These are phyloP conservation scores for Pseudonectria foliicola DNA, from an alignment of 2,329 filamentous ascomycete species.

Conservation along the genomic window DNA sequence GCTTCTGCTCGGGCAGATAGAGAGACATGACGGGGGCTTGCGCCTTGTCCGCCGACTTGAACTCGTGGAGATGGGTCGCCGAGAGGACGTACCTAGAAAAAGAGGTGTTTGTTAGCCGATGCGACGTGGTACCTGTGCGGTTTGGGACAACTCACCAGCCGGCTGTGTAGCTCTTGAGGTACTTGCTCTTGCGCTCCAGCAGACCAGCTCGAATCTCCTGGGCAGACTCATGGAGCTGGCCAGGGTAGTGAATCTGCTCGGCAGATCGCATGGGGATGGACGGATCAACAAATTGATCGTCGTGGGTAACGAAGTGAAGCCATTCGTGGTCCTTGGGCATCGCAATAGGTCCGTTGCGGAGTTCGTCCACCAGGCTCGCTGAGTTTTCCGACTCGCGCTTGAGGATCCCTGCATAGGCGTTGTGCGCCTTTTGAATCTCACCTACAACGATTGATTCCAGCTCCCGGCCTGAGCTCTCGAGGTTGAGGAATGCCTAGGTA, in stretches of 20 bases:
- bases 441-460: slow-evolving; percentile 94
- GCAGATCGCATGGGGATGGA: slow-evolving; percentile 68
- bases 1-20: slow-evolving; percentile 88
- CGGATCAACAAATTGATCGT: slow-evolving; percentile 83
- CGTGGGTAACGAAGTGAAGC: slow-evolving; percentile 70
- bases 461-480: slow-evolving; percentile 89
- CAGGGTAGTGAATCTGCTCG: slow-evolving; percentile 84
- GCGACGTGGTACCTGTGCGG: not conserved
- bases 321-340: slow-evolving; percentile 95
- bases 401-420: slow-evolving; percentile 82
- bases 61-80: slow-evolving; percentile 94
- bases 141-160: slow-evolving; percentile 63
- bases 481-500: slow-evolving; percentile 76
- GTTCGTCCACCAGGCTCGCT: slow-evolving; percentile 69
- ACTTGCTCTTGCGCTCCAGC: slow-evolving; percentile 97
- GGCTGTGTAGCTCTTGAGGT: slow-evolving; percentile 92
- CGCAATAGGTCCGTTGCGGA: slow-evolving; percentile 77
- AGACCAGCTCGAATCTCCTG: slow-evolving; percentile 83
- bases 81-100: slow-evolving; percentile 79
- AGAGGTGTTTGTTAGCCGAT: slow-evolving; percentile 4
- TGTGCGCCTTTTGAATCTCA: slow-evolving; percentile 97
- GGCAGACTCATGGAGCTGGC: slow-evolving; percentile 75
- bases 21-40: slow-evolving; percentile 94
- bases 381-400: slow-evolving; percentile 84
- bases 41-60: slow-evolving; percentile 93